phyloP scores from a whole-genome alignment of 2,329 filamentous ascomycete genomes.

The Decorospora gaudefroyi region DNA sequence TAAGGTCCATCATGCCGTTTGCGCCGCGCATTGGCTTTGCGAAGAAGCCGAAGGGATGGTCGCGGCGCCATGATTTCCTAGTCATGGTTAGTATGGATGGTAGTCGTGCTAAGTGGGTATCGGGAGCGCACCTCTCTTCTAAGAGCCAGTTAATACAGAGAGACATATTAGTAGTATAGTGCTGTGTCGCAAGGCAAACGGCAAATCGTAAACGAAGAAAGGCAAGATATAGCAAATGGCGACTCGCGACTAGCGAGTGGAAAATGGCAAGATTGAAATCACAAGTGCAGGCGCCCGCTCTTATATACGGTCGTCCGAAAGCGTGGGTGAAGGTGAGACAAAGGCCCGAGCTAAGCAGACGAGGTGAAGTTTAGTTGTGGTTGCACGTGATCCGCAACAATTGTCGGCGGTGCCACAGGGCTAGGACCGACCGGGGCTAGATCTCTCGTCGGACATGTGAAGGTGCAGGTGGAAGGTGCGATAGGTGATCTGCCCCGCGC shows the following conservation, averaged over 20 bases:
- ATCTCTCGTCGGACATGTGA: conserved; percentile 9
- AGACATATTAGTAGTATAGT: conserved; percentile 63
- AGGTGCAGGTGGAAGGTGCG: conserved; percentile 8
- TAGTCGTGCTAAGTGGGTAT: neutral
- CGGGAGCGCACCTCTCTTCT: conserved; percentile 44
- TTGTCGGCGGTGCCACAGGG: conserved; percentile 13
- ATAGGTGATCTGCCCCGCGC: conserved; percentile 26
- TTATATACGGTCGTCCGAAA: conserved; percentile 3
- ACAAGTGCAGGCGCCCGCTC: conserved; percentile 4
- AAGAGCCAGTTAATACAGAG: conserved; percentile 76
- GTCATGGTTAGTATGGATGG: conserved; percentile 22
- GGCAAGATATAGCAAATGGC: no score
- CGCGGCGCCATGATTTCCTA: conserved; percentile 94
- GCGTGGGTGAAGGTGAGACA: conserved; percentile 23
- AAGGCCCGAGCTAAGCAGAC: conserved; percentile 3
- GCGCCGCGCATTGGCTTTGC: conserved; percentile 82
- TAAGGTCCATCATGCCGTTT: conserved; percentile 84
- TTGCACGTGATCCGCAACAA: conserved; percentile 32
- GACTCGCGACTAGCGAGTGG: neutral
- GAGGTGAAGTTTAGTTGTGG: conserved; percentile 22
- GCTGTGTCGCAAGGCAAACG: no score
- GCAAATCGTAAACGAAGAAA: no score
- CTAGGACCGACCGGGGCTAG: conserved; percentile 16
- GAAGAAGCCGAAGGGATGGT: conserved; percentile 97
- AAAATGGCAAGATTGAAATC: neutral